These are phyloP conservation scores for Aspergillus sp. DNA, from an alignment of 2,329 filamentous ascomycete species.

Conservation along the genomic window DNA sequence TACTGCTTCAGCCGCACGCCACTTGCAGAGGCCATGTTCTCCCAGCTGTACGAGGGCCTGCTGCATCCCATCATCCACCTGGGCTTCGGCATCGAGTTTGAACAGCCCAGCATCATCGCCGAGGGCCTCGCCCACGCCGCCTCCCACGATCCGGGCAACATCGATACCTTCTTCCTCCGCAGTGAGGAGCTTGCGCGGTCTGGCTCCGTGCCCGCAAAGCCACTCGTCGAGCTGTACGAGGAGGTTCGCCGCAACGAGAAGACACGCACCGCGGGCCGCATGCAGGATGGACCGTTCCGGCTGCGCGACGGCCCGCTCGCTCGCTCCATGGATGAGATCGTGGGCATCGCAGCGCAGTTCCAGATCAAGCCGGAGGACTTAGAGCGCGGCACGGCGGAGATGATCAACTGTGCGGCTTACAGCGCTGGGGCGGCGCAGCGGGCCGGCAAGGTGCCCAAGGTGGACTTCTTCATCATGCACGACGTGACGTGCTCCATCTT, in stretches of 20 bases:
- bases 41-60: constrained; percentile 65
- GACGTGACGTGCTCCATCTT: constrained; percentile 74
- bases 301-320: constrained; percentile 53
- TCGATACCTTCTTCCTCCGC: no score
- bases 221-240: no score
- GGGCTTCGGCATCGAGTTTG: constrained; percentile 80
- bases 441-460: constrained; percentile 65
- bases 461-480: constrained; percentile 85
- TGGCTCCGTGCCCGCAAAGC: no score
- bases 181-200: no score
- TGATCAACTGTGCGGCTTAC: constrained; percentile 57
- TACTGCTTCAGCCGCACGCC: constrained; percentile 67
- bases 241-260: no score
- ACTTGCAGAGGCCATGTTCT: constrained; percentile 61
- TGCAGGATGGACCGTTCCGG: no score
- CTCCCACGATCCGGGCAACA: constrained; percentile 53
- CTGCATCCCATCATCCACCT: constrained; percentile 84
- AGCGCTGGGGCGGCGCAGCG: constrained; percentile 55
- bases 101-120: constrained; percentile 77
- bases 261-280: no score
- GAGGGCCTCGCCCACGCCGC: constrained; percentile 76
- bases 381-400: constrained; percentile 60
- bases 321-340: no score
- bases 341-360: no score
- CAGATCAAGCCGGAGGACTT: constrained; percentile 47